Base-by-base conservation (phyloP, 768 basidiomycete genomes). In the Tylopilus sp. region DNA sequence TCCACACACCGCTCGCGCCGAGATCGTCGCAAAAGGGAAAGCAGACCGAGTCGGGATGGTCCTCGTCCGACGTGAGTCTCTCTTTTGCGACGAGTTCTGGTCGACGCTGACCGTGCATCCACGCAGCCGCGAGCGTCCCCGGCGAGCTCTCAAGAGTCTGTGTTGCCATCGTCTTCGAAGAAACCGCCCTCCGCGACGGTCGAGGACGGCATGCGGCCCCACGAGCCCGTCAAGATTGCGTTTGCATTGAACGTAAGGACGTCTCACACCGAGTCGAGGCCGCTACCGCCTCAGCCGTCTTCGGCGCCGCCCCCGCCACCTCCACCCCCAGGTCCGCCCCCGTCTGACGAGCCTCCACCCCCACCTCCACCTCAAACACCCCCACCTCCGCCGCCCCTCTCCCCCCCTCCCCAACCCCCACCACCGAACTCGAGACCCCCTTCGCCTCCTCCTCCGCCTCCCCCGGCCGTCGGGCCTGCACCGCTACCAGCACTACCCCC, bases 11-110 rank as follows among this genome's bases (percentile, higher is more conserved):
- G 21, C 64, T 67, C 29, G 64, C 67, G n/a, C 67, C 71, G 50
- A 65, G 68, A 61, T 60, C 57, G 48, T 49, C 68, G 44, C 69
- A 72, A 61, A 77, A 77, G 60, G 74, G 77, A 14, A 77, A 78
- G 55, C 72, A 76, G 52, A 67, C 63, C 33, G 77, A 78, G 33
- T 61, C 62, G 45, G 65, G 62, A 47, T 71, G 70, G 68, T 56
- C 70, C 40, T 65, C 64, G 49, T 63, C 69, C 51, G 74, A 70
- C 24, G 74, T 72, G 52, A 57, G 68, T 62, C 36, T 47, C 50
- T 49, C 60, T 56, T 50, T 28, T 50, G 19, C 19, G 5, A 14
- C 29, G 17, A 30, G 25, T 8, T 41, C 33, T 31, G 36, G 10
- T 46, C 38, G 38, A 36, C 33, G 41, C 40, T 53, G 41, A 51